Conservation (phyloP, 176 grass and related monocot genomes). For the Saccharum spontaneum region DNA sequence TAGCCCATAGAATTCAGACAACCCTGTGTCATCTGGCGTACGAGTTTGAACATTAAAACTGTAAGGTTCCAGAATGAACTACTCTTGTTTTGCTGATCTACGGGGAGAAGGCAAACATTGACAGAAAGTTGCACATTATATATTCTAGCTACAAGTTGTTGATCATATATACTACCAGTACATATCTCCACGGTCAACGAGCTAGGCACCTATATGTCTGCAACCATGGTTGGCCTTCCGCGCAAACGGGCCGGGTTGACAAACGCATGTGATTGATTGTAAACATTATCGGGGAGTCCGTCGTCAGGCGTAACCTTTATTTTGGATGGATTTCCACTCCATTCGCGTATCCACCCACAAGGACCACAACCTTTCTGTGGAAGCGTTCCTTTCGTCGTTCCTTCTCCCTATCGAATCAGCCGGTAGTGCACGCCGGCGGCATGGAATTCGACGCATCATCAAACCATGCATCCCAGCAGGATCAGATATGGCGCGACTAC, state of each 20-base stretch:
- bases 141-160: background rate
- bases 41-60: too few species aligned
- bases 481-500: background rate
- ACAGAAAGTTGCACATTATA: background rate
- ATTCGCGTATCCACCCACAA: background rate
- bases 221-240: background rate
- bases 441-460: background rate
- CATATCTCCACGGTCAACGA: conserved; percentile 7
- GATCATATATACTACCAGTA: background rate
- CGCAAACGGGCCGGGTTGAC: conserved; percentile 3
- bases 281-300: background rate
- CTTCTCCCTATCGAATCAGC: background rate
- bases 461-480: background rate
- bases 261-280: conserved; percentile 17
- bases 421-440: conserved; percentile 3
- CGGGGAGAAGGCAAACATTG: background rate
- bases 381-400: conserved; percentile 10
- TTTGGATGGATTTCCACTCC: conserved; percentile 14
- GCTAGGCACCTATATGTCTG: background rate
- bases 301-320: background rate
- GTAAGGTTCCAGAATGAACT: too few species aligned
- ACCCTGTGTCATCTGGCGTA: too few species aligned
- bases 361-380: background rate
- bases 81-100: background rate
- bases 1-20: too few species aligned